A percentile compares a stretch with the other conserved stretches of the same genome.
These are phyloP conservation scores for Rutstroemia sp. DNA, from an alignment of 2,329 filamentous ascomycete genomes.

Conservation along the genomic window DNA sequence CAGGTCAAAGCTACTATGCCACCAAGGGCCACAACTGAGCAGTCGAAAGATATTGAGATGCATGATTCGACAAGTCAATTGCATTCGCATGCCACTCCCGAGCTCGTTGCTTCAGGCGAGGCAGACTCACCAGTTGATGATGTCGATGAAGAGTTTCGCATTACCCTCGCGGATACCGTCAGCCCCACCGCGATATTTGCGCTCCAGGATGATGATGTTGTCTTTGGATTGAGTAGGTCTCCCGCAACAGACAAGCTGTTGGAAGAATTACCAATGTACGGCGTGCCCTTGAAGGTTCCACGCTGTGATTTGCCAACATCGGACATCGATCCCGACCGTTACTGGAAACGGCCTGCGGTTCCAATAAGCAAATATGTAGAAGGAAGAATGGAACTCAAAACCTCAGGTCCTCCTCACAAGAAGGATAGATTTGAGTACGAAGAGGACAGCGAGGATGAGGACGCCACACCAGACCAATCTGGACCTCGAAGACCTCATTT, in stretches of 20 bases:
- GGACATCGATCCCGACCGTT: slow-evolving; percentile 58
- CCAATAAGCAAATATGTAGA: slow-evolving; percentile 83
- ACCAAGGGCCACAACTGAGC: slow-evolving; percentile 19
- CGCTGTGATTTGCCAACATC: slow-evolving; percentile 49
- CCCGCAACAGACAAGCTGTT: slow-evolving; percentile 69
- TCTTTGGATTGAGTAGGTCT: slow-evolving; percentile 70
- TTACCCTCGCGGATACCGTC: slow-evolving; percentile 36
- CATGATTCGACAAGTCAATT: slow-evolving; percentile 23
- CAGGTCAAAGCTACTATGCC: slow-evolving; percentile 58
- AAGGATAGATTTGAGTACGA: slow-evolving; percentile 76
- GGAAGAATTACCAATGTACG: slow-evolving; percentile 74
- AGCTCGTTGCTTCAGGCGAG: slow-evolving; percentile 57
- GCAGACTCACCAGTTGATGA: slow-evolving; percentile 47
- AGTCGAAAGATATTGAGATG: slow-evolving; percentile 30
- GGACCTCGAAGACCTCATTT: slow-evolving; percentile 36
- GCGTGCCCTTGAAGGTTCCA: slow-evolving; percentile 52
- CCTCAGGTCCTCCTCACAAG: slow-evolving; percentile 61
- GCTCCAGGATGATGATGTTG: slow-evolving; percentile 72
- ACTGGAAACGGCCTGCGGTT: slow-evolving; percentile 69
- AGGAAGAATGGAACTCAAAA: slow-evolving; percentile 66
- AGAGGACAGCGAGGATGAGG: slow-evolving; percentile 62
- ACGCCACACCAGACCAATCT: slow-evolving; percentile 31
- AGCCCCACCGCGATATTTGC: slow-evolving; percentile 76
- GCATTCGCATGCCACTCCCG: slow-evolving; percentile 50
- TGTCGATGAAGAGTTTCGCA: slow-evolving; percentile 28